Conservation (phyloP, 352 stramenopile genomes). For the Phytopythium mirpurense region DNA sequence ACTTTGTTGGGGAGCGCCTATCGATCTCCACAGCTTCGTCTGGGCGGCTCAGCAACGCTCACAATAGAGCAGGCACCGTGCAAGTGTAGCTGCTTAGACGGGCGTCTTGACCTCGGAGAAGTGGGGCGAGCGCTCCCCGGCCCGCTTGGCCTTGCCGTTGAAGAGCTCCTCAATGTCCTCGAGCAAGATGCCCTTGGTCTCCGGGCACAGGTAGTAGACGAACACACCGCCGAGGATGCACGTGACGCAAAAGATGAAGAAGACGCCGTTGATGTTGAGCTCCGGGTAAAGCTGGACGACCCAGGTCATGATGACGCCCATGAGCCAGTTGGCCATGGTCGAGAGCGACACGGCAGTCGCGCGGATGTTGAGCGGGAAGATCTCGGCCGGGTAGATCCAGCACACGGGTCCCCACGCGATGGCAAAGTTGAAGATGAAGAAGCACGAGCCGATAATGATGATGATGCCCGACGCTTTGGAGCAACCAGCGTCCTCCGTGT, state of each 20-base stretch:
- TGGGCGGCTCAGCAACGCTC: no score
- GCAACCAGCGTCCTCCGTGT: slow-evolving; percentile 16
- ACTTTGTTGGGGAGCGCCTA: no score
- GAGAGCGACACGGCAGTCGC: slow-evolving; percentile 32
- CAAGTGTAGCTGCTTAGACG: slow-evolving; percentile 2
- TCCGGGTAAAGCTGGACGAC: slow-evolving; percentile 27
- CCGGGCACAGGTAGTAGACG: slow-evolving; percentile 33
- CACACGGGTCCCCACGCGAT: slow-evolving; percentile 30
- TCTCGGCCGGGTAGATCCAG: slow-evolving; percentile 39
- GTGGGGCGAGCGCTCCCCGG: slow-evolving; percentile 7
- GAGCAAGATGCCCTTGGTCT: slow-evolving; percentile 26
- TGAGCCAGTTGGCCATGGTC: slow-evolving; percentile 33
- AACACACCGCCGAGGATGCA: slow-evolving; percentile 25
- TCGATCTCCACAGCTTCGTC: no score
- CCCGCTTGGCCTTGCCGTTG: slow-evolving; percentile 13
- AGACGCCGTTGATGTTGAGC: slow-evolving; percentile 32
- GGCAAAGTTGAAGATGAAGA: slow-evolving; percentile 39
- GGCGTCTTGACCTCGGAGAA: slow-evolving; percentile 26
- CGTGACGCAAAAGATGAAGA: slow-evolving; percentile 37
- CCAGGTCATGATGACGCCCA: slow-evolving; percentile 25
- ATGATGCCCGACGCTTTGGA: slow-evolving; percentile 19
- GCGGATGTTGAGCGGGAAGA: slow-evolving; percentile 32
- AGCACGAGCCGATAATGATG: slow-evolving; percentile 25
- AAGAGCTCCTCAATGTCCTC: slow-evolving; percentile 30
- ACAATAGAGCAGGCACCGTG: no score